Base-by-base conservation (phyloP, 768 basidiomycete species). In the Basidioascus undulatus region DNA sequence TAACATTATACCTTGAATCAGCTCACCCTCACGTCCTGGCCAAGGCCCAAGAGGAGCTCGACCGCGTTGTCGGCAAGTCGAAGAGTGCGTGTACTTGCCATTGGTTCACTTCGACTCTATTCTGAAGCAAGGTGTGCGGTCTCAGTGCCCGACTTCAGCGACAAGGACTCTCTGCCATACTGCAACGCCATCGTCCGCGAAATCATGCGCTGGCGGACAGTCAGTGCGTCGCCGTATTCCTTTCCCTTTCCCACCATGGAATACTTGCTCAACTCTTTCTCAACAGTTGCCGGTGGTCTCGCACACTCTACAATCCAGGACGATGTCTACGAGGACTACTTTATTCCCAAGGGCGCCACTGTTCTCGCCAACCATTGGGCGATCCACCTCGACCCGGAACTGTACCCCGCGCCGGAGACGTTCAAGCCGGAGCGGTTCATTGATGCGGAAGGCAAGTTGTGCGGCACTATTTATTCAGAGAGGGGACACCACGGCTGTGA, bases 41-140 rank as follows among this genome's bases (percentile, higher is more conserved):
- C 5, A 43, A 43, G 20, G 52, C 48, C 6, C 52, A 48, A 35
- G 44, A 23, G 18, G 52, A 53, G 37, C 44, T 53, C 37, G 52
- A 53, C 35, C 45, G 40, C 3, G 30, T 45, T 25, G 20, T 38
- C 37, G n/a, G n/a, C n/a, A n/a, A n/a, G n/a, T n/a, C n/a, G n/a
- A n/a, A n/a, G 44, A 10, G 10, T 3, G 28, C 10, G 10, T 30
- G 28, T 9, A 9, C 28, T 30, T 15, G 10, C 9, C 28, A 9
- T 30, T 30, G 28, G 28, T 9, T 30, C 28, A 30, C 28, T 15
- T 15, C 15, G 10, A 9, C 28, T 30, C 15, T 30, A 9, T 30
- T 30, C 10, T 9, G 28, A 2, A 9, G 28, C 28, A 9, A 9
- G 28, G 10, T 30, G 28, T 30, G 10, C 15, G 28, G 28, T 15